Evolutionary conservation across 768 basidiomycete genomes (phyloP).

Genomic region (Mycena albidolilacea): DNA sequence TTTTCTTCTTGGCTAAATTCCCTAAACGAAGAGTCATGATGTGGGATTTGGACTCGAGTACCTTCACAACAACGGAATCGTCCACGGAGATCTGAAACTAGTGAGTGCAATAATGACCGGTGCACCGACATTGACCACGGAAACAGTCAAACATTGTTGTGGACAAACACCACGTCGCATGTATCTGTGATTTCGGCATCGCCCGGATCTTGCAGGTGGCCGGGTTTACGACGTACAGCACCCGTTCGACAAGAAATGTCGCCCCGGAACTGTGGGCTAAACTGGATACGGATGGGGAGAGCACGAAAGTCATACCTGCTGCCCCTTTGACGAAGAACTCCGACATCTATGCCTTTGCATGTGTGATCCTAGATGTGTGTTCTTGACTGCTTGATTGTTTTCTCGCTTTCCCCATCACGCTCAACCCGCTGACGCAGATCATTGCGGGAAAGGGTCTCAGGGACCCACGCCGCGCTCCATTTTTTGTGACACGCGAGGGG

Average conservation of each 20-base stretch:
- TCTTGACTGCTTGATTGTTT: no score
- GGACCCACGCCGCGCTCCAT: neutral
- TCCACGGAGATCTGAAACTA: neutral
- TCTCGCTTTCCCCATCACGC: neutral
- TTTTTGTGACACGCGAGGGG: neutral
- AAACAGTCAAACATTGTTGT: neutral
- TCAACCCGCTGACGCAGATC: neutral
- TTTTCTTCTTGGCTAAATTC: no score
- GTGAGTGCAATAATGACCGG: neutral
- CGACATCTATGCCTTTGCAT: neutral
- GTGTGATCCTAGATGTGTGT: neutral
- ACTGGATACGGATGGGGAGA: neutral
- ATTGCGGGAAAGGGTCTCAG: neutral
- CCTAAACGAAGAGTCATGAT: neutral
- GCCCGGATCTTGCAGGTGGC: neutral
- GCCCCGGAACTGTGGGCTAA: neutral
- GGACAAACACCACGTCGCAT: neutral
- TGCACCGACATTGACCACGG: no score
- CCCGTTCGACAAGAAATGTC: neutral
- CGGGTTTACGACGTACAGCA: neutral
- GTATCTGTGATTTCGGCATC: neutral
- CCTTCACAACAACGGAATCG: neutral
- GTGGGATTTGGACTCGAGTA: neutral
- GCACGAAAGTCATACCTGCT: neutral
- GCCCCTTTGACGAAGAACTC: neutral